Base-by-base conservation (phyloP, 2,329 filamentous ascomycete species). In the Botrytis sinoallii region DNA sequence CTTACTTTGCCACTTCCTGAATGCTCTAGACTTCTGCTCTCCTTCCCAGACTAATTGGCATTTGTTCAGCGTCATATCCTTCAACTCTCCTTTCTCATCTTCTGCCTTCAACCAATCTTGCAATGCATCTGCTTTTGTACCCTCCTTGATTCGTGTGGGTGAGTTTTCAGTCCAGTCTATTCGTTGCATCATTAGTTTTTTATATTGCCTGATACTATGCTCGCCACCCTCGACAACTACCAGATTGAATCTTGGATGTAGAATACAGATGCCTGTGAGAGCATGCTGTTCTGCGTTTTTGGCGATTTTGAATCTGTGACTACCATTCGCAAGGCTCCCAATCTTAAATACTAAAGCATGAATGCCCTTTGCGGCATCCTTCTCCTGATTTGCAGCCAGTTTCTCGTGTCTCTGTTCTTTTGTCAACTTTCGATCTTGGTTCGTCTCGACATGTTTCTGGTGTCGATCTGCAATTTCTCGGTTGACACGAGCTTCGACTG, bases 91-190 rank as follows among this genome's bases (percentile, higher is more conserved):
- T 16, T 90, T 87, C 74, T 94, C 92, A 79, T 95, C 91, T 79
- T 96, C 89, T 1, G 93, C 90, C 75, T 91, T 88, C 66, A 98
- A 85, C 94, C 94, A 98, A 63, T 91, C 86, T 29, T 90, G 89
- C 65, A 90, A 86, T 1, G 88, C 87, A 74, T 88, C 89, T 73
- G 87, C 86, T 73, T 90, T 91, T 74, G 90, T 91, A 55, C 86
- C 87, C 74, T 90, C 86, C 68, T 86, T 87, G 60, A 89, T 84
- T 57, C 87, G 86, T 0, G 94, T 91, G 3, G 90, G 90, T 0
- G 89, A 88, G 78, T 97, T 97, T 81, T 98, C 95, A 3, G 92
- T 92, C 96, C 97, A 99, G 82, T 97, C 92, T 80, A 98, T 94
- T 66, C 96, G 94, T 78, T 95, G 91, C 61, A 97, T 86, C 93